Percentiles rank a stretch among this genome's conserved stretches.
phyloP scores from a whole-genome alignment of 139 green algal species.

The Chlorella ohadii region DNA sequence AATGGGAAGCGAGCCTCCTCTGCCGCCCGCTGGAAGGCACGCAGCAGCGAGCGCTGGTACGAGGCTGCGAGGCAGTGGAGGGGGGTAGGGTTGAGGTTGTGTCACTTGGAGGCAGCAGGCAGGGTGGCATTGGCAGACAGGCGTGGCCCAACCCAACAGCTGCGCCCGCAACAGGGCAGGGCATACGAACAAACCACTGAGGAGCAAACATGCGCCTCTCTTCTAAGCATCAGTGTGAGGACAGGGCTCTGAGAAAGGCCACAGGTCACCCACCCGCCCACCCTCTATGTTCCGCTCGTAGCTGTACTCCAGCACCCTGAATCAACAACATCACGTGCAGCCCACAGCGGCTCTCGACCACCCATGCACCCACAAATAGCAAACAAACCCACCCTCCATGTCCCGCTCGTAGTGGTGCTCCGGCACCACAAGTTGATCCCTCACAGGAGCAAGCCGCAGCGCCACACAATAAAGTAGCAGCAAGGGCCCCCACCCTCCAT shows the following conservation, averaged over 20 bases:
- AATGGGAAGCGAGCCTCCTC: slow-evolving; percentile 76
- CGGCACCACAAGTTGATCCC: slow-evolving; percentile 54
- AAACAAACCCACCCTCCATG: slow-evolving; percentile 78
- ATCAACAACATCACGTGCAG: too few species aligned
- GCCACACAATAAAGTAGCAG: too few species aligned
- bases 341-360: too few species aligned
- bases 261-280: too few species aligned
- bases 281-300: slow-evolving; percentile 79
- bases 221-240: too few species aligned
- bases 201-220: too few species aligned
- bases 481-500: slow-evolving; percentile 80
- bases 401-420: slow-evolving; percentile 80
- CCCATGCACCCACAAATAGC: too few species aligned
- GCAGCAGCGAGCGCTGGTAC: slow-evolving; percentile 75
- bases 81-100: not conserved
- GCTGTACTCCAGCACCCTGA: slow-evolving; percentile 70
- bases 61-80: slow-evolving; percentile 36
- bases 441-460: too few species aligned
- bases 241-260: too few species aligned
- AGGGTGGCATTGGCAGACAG: not conserved
- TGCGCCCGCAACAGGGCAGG: not conserved
- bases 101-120: not conserved
- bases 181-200: too few species aligned
- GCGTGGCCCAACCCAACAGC: too few species aligned
- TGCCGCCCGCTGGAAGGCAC: slow-evolving; percentile 61